Percentiles rank a stretch among this genome's conserved stretches.
phyloP scores from a whole-genome alignment of 805 yeast genomes.

The Saturnispora halmiae region DNA sequence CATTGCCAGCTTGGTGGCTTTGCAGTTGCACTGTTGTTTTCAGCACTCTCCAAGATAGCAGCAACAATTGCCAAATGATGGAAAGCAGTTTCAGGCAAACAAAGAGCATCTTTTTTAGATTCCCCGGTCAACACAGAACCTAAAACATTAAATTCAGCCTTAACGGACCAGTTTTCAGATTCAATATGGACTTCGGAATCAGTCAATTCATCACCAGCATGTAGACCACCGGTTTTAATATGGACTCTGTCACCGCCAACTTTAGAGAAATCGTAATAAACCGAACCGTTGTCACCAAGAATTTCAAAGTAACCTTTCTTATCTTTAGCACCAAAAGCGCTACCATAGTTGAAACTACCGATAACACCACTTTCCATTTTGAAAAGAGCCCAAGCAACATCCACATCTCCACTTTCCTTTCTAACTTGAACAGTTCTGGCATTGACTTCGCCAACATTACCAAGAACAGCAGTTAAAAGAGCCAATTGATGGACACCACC shows the following conservation, averaged over 20 bases:
- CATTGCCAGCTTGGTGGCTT: constrained; percentile 1
- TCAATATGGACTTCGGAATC: constrained; percentile 31
- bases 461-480: constrained; percentile 70
- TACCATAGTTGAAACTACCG: constrained; percentile 83
- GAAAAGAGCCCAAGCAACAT: constrained; percentile 65
- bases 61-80: constrained; percentile 89
- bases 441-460: constrained; percentile 59
- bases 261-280: constrained; percentile 60
- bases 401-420: constrained; percentile 72
- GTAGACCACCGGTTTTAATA: constrained; percentile 43
- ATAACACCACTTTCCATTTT: constrained; percentile 49
- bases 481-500: constrained; percentile 98
- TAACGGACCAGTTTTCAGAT: constrained; percentile 35
- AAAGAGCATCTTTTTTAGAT: constrained; percentile 18
- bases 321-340: constrained; percentile 76
- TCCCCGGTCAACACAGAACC: constrained; percentile 29
- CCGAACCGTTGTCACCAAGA: constrained; percentile 72
- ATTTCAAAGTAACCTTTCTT: constrained; percentile 60
- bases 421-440: constrained; percentile 75
- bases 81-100: constrained; percentile 71
- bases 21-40: constrained; percentile 33
- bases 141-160: constrained; percentile 39
- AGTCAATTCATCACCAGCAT: constrained; percentile 39
- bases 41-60: constrained; percentile 70
- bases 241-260: constrained; percentile 32